Percentiles rank a stretch among this genome's conserved stretches.
Evolutionary conservation across 306 rosid species (phyloP).

Genomic region (Trifolium dubium): DNA sequence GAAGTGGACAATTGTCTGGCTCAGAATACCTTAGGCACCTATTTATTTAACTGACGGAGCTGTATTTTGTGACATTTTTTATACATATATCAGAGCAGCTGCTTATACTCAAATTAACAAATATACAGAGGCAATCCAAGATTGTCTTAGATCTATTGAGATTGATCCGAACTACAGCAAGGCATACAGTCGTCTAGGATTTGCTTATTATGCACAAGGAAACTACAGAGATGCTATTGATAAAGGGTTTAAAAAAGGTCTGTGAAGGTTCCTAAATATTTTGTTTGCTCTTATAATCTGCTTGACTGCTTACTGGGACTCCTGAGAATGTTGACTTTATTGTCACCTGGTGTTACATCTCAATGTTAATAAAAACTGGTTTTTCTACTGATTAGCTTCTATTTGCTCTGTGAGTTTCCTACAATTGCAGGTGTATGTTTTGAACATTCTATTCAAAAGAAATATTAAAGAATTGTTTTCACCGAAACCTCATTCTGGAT

Average conservation of each 20-base stretch:
- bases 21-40: constrained; percentile 25
- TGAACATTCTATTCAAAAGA: constrained; percentile 13
- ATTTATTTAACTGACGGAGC: constrained; percentile 34
- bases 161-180: constrained; percentile 89
- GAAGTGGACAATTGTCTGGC: constrained; percentile 15
- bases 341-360: constrained; percentile 1
- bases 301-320: constrained; percentile 8
- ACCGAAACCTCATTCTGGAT: constrained; percentile 7
- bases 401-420: constrained; percentile 8
- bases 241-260: constrained; percentile 80
- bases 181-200: constrained; percentile 93
- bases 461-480: constrained; percentile 29
- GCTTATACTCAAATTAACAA: constrained; percentile 81
- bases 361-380: neutral
- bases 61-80: constrained; percentile 22
- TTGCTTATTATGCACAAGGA: constrained; percentile 85
- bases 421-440: neutral
- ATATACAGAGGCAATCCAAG: constrained; percentile 79
- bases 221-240: constrained; percentile 78
- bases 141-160: constrained; percentile 76
- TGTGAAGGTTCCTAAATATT: constrained; percentile 30
- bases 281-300: neutral
- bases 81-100: constrained; percentile 75
- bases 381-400: neutral
- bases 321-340: constrained; percentile 23